phyloP scores from a whole-genome alignment of 2,329 filamentous ascomycete genomes.

The Rhexocercosporidium sp. region DNA sequence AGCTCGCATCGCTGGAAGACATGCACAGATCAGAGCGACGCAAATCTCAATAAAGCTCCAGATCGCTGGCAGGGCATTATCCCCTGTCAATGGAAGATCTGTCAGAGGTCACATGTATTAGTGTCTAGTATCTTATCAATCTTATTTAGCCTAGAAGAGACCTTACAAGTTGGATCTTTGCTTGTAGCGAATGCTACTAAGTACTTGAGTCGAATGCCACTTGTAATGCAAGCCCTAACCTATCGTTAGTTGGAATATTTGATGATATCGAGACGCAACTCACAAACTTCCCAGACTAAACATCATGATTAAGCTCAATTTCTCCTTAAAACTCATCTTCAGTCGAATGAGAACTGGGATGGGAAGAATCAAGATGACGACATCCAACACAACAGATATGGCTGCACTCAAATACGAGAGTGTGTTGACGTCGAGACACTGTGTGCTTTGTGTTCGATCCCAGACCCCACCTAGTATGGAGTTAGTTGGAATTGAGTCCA shows the following conservation, averaged over 20 bases:
- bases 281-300: conserved; percentile 72
- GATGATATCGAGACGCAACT: conserved; percentile 39
- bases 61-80: conserved; percentile 34
- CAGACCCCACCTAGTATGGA: conserved; percentile 22
- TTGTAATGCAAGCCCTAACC: conserved; percentile 33
- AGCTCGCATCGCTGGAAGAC: conserved; percentile 35
- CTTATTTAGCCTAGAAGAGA: background rate
- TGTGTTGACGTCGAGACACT: conserved; percentile 66
- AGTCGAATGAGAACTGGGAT: conserved; percentile 68
- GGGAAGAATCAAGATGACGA: conserved; percentile 67
- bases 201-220: conserved; percentile 35
- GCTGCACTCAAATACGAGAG: conserved; percentile 70
- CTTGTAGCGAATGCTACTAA: conserved; percentile 30
- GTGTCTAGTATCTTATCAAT: no score
- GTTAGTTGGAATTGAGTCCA: background rate
- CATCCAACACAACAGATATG: conserved; percentile 71
- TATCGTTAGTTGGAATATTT: background rate
- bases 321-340: conserved; percentile 67
- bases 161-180: conserved; percentile 35
- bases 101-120: background rate
- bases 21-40: conserved; percentile 37
- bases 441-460: conserved; percentile 28
- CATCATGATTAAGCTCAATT: conserved; percentile 69
- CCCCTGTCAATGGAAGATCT: conserved; percentile 23
- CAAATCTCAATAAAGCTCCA: conserved; percentile 40